Conservation (phyloP, 257 asterid species). For the Lycium barbarum region DNA sequence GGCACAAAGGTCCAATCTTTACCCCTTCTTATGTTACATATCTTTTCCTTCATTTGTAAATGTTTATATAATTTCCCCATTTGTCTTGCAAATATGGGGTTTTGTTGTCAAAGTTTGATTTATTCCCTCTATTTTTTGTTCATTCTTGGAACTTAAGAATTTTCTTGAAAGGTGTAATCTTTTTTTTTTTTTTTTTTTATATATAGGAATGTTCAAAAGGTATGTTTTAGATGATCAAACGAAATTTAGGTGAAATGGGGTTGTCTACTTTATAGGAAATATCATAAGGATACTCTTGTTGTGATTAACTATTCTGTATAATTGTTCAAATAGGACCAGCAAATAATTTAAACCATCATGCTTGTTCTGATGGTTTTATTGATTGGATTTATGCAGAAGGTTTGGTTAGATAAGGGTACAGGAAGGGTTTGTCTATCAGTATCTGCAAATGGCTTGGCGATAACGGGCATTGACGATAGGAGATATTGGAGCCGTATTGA, state of each 20-base stretch:
- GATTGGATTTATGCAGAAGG: constrained; percentile 68
- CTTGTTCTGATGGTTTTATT: constrained; percentile 22
- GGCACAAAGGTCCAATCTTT: constrained; percentile 67
- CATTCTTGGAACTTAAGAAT: background rate
- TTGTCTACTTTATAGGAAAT: background rate
- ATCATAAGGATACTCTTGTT: background rate
- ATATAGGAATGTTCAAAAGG: background rate
- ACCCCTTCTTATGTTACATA: background rate
- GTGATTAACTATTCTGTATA: background rate
- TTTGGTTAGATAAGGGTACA: constrained; percentile 78
- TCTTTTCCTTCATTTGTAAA: background rate
- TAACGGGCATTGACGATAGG: constrained; percentile 91
- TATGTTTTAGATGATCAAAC: background rate
- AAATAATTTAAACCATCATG: background rate
- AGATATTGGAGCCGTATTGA: constrained; percentile 87
- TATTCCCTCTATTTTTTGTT: background rate
- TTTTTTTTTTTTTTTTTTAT: too few relatives aligned
- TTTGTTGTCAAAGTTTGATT: background rate
- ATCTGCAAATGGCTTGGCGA: constrained; percentile 71
- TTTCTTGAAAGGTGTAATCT: too few relatives aligned
- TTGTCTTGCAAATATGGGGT: background rate
- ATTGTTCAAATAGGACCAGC: background rate
- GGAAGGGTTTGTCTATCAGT: constrained; percentile 72
- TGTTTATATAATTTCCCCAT: background rate
- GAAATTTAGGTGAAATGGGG: constrained; percentile 1